Conservation (phyloP, 805 yeast species). For the Lachancea meyersii region DNA sequence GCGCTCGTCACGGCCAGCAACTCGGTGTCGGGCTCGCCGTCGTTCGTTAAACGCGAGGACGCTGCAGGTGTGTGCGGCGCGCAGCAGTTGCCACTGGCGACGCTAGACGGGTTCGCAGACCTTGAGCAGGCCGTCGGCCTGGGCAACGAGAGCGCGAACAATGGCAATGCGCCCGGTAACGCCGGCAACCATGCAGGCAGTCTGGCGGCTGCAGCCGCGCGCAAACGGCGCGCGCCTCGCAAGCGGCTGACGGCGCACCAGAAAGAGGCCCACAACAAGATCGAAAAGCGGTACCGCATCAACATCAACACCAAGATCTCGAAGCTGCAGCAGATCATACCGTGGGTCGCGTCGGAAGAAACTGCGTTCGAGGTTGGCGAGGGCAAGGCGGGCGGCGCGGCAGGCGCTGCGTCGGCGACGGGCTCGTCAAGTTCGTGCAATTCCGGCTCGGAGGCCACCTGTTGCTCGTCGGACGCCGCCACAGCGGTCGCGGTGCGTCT, state of each 20-base stretch:
- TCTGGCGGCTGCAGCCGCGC: slow-evolving; percentile 9
- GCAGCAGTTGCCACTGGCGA: slow-evolving; percentile 5
- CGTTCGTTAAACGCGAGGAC: slow-evolving; percentile 8
- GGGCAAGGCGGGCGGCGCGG: not conserved
- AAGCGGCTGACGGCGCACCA: slow-evolving; percentile 53
- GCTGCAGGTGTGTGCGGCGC: not conserved
- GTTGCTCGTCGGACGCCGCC: slow-evolving; percentile 1
- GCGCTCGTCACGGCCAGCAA: slow-evolving; percentile 10
- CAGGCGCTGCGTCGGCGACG: slow-evolving; percentile 1
- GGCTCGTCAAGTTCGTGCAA: not conserved
- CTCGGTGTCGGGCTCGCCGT: slow-evolving; percentile 10
- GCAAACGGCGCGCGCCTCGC: slow-evolving; percentile 45
- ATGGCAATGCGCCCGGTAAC: not conserved
- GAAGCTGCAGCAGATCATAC: slow-evolving; percentile 58
- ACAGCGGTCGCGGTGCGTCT: slow-evolving; percentile 6
- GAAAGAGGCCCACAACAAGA: slow-evolving; percentile 66
- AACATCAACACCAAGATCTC: slow-evolving; percentile 69
- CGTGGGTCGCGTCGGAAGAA: slow-evolving; percentile 57
- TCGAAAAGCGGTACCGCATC: slow-evolving; percentile 64
- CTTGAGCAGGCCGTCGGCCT: slow-evolving; percentile 4
- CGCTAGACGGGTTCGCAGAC: slow-evolving; percentile 6
- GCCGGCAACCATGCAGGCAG: not conserved
- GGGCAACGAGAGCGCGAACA: not conserved
- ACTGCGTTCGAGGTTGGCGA: slow-evolving; percentile 48
- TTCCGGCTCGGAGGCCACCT: not conserved